These are phyloP conservation scores for Leccinum pallidistipes DNA, from an alignment of 1,284 basidiomycete species.

Conservation along the genomic window DNA sequence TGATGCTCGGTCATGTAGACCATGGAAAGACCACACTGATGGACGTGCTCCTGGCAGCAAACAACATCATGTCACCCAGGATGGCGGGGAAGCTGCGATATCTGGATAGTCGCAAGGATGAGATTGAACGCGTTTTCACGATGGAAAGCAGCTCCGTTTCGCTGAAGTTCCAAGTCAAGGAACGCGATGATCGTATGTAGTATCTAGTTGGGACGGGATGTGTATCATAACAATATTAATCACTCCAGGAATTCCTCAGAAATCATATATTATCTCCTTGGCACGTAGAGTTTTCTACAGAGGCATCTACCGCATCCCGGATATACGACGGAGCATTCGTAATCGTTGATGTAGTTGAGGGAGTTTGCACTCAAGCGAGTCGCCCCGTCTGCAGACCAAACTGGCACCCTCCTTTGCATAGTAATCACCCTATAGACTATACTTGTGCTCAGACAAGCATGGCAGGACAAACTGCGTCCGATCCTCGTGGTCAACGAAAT, in stretches of 20 bases:
- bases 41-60: constrained; percentile 93
- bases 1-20: constrained; percentile 78
- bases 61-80: constrained; percentile 94
- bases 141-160: constrained; percentile 98
- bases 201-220: constrained; percentile 22
- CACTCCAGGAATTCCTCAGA: constrained; percentile 49
- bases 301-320: constrained; percentile 93
- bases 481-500: constrained; percentile 98
- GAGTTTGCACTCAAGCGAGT: constrained; percentile 93
- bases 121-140: constrained; percentile 97
- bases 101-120: constrained; percentile 94
- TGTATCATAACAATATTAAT: constrained; percentile 29
- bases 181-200: constrained; percentile 47
- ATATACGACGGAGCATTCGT: constrained; percentile 96
- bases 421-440: constrained; percentile 66
- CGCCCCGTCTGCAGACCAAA: background rate
- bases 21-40: constrained; percentile 96
- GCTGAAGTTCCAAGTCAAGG: constrained; percentile 78
- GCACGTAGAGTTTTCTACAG: constrained; percentile 97
- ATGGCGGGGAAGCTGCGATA: constrained; percentile 98
- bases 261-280: constrained; percentile 88
- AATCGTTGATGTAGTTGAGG: constrained; percentile 97
- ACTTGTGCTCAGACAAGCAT: constrained; percentile 92
- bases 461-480: constrained; percentile 87
- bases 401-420: background rate